These are phyloP conservation scores for Ustilago nuda DNA, from an alignment of 1,284 basidiomycete genomes.

Conservation along the genomic window DNA sequence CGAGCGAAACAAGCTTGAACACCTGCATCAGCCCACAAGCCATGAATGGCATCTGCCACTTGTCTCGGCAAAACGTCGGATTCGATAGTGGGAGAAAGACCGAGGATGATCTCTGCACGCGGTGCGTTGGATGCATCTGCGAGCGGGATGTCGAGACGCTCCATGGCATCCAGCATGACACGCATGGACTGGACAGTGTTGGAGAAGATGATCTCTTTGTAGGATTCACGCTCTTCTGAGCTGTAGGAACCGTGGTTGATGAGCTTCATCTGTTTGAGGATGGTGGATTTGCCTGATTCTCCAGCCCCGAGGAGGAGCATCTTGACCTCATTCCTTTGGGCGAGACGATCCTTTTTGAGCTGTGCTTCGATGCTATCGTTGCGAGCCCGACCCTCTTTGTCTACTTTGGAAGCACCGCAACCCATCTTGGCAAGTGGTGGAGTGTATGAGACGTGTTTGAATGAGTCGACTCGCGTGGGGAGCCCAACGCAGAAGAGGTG, in stretches of 20 bases:
- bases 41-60: conserved; percentile 83
- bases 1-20: conserved; percentile 86
- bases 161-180: conserved; percentile 92
- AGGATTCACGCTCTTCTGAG: conserved; percentile 88
- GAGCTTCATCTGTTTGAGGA: conserved; percentile 69
- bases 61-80: conserved; percentile 81
- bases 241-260: conserved; percentile 78
- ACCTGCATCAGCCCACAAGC: conserved; percentile 88
- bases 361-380: conserved; percentile 97
- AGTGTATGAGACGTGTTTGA: not conserved
- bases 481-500: not conserved
- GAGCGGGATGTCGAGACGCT: conserved; percentile 77
- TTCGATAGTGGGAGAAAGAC: conserved; percentile 87
- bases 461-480: not conserved
- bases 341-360: conserved; percentile 89
- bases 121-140: conserved; percentile 79
- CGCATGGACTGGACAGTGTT: conserved; percentile 90
- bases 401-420: conserved; percentile 61
- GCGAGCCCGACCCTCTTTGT: conserved; percentile 63
- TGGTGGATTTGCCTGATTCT: conserved; percentile 69
- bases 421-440: conserved; percentile 28
- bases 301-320: conserved; percentile 68
- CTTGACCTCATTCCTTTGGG: conserved; percentile 92
- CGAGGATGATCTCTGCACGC: conserved; percentile 78
- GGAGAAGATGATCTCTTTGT: conserved; percentile 96